Base-by-base conservation (phyloP, 1,139 yeast species). In the Komagataea norvegica region DNA sequence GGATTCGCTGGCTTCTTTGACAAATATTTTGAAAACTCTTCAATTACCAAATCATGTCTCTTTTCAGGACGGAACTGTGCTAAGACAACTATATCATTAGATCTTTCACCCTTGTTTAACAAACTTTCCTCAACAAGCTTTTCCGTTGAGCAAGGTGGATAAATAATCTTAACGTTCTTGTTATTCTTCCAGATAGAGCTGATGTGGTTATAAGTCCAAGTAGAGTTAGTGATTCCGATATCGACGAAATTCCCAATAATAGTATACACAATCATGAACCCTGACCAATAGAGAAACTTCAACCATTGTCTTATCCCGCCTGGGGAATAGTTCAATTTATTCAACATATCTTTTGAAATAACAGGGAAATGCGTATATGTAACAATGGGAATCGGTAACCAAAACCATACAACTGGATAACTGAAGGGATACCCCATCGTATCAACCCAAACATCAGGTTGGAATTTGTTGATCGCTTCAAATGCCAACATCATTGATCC, bases 1-100 rank as follows among this genome's bases (percentile, higher is more conserved):
- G 13, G 25, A 9, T 16, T 26, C 9, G 23, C 15, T 6, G 81
- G 79, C 0, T 62, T 55, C 1, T 37, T 21, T 17, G 55, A 49
- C 3, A 40, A 24, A 51, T 79, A 83, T 38, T 68, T 61, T 9
- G 77, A 65, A 61, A 76, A 93, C 49, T 87, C 79, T 4, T 60
- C 51, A 30, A 91, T 60, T 4, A 89, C 71, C 37, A 91, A 65
- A 15, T 62, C 69, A 55, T 93, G 98, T 46, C 98, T 77, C 61
- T 93, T 93, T 58, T 93, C 99, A 1, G 96, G 93, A 42, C 99
- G 76, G 62, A 86, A 93, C 61, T 93, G 99, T 0, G 97, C 97
- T 36, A 93, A 64, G 43, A 82, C 87, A 8, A 91, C 70, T 42
- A 88, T 67, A 25, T 70, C 69, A 38, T 81, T 76, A 37, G 69